A percentile compares a stretch with the other conserved stretches of the same genome.
Conservation (phyloP, 768 basidiomycete genomes). For the Leccinum ochraceum region DNA sequence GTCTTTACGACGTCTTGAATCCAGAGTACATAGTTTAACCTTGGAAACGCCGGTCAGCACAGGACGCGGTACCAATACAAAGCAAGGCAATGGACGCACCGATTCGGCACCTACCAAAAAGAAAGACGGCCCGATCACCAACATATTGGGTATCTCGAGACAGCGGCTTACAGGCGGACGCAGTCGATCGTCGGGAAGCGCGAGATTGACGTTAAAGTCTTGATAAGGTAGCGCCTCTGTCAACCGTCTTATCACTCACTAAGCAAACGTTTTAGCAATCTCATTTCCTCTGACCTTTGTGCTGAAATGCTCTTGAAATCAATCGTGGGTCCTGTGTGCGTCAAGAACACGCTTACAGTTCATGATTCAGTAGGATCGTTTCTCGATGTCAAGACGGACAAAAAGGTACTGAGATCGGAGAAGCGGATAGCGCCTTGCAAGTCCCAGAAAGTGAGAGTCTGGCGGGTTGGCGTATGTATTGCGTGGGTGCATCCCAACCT, state of each 20-base stretch:
- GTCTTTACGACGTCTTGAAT: conserved; percentile 65
- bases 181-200: conserved; percentile 51
- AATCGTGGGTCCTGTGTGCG: conserved; percentile 43
- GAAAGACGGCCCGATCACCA: too few relatives aligned
- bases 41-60: conserved; percentile 27
- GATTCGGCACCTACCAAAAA: conserved; percentile 62
- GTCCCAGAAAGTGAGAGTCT: conserved; percentile 66
- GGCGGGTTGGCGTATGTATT: conserved; percentile 44
- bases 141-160: not conserved
- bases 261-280: too few relatives aligned
- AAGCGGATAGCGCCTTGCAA: conserved; percentile 58
- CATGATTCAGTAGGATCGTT: conserved; percentile 5
- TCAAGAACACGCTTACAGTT: conserved; percentile 28
- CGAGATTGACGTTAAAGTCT: too few relatives aligned
- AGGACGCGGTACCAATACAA: not conserved
- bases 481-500: not conserved
- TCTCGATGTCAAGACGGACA: not conserved
- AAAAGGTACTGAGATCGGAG: conserved; percentile 54
- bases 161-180: conserved; percentile 76
- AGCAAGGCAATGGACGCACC: conserved; percentile 38
- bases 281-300: conserved; percentile 52
- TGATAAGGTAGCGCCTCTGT: too few relatives aligned
- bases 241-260: not conserved
- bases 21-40: conserved; percentile 88
- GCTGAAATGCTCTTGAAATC: conserved; percentile 75